phyloP scores from a whole-genome alignment of 176 grass and related monocot genomes.

The Cenchrus purpureus region DNA sequence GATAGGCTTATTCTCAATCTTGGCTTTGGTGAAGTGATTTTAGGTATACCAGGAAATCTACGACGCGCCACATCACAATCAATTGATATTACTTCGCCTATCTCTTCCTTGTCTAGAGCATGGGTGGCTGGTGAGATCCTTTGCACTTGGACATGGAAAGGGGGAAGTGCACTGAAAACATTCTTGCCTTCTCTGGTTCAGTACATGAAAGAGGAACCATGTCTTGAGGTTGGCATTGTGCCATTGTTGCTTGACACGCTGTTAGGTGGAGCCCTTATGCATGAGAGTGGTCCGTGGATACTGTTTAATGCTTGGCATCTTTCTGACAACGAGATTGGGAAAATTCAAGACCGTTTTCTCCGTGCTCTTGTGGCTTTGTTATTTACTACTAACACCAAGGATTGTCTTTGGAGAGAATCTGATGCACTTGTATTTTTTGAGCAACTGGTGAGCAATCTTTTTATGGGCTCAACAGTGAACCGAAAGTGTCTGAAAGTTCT shows the following conservation, averaged over 20 bases:
- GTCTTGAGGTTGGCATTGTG: conserved; percentile 44
- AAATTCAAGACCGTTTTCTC: conserved; percentile 69
- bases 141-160: conserved; percentile 86
- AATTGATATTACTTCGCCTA: conserved; percentile 33
- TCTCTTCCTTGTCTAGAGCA: conserved; percentile 54
- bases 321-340: conserved; percentile 63
- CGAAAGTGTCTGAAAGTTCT: conserved; percentile 59
- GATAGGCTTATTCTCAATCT: conserved; percentile 76
- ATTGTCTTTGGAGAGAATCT: conserved; percentile 55
- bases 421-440: conserved; percentile 66
- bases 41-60: conserved; percentile 60
- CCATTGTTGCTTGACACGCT: conserved; percentile 61
- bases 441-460: conserved; percentile 58
- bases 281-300: conserved; percentile 65
- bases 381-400: conserved; percentile 51
- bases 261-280: conserved; percentile 60
- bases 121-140: conserved; percentile 93
- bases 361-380: conserved; percentile 75
- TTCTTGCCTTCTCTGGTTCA: conserved; percentile 79
- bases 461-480: conserved; percentile 48
- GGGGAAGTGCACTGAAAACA: conserved; percentile 51
- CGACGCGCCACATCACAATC: conserved; percentile 33
- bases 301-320: conserved; percentile 81
- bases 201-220: conserved; percentile 57
- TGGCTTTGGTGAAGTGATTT: conserved; percentile 74